Evolutionary conservation across 148 eudicot genomes (phyloP), one percentile per base, ranked within the genome.

Genomic region (Chenopodium berlandieri): DNA sequence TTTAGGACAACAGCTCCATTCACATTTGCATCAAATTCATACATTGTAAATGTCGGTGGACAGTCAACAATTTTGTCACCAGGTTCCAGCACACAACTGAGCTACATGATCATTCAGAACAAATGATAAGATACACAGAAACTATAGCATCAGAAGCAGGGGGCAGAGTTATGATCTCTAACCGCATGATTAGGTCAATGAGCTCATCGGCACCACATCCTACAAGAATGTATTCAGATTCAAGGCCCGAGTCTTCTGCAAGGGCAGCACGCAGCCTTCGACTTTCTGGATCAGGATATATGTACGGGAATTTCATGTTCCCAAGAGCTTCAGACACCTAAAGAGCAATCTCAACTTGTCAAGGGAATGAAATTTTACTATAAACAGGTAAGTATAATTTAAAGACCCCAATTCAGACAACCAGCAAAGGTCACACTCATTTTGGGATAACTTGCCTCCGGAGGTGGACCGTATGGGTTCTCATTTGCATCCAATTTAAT

Each of bases 121-220:
- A 79, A 70, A 77, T 50, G 52, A 19, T 76, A 84, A 84, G 82
- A 60, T 69, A 76, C 13, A 67, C 16, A 11, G 64, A 75, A 54
- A 52, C 85, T 40, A 17, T 58, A 58, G 22, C 63, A 58, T 6
- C 25, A 22, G 48, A 37, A 22, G 9, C 7, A 63, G 71, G 65
- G 22, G 47, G 25, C 34, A n/a, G 54, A 10, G 66, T 78, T 75
- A 75, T 64, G 75, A 82, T 82, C 73, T 73, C 95, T 85, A 81
- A 96, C 99, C 99, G 91, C 99, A 96, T 96, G 79, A 96, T 96
- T 83, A 96, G 87, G 86, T 94, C 99, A 82, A 96, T 96, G 54
- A 96, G 91, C 82, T 96, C 98, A 88, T 96, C 99, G 62, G 97
- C 99, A 80, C 98, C 99, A 86, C 99, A 93, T 31, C 99, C 97